Evolutionary conservation across 106 monocot genomes (phyloP), one percentile per base, ranked within the genome.

Genomic region (Iris macrosiphon): DNA sequence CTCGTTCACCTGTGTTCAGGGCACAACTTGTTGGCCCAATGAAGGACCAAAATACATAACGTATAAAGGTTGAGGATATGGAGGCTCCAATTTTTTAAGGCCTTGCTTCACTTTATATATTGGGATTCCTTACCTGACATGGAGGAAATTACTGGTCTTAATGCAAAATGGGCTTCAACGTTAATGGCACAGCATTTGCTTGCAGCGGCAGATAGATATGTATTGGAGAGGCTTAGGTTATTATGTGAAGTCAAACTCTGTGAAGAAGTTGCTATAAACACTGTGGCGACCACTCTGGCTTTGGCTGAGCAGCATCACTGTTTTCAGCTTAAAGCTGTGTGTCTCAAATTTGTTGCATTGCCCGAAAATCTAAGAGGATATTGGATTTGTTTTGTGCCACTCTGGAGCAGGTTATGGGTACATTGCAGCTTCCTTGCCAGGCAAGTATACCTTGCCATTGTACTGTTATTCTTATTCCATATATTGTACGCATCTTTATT

Each of bases 1-100:
- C 82, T 55, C 71, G 92, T n/a, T n/a, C n/a, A n/a, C n/a, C n/a
- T 59, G 92, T 92, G 15, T 92, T 92, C 67, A 86, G 79, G 60
- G 92, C 92, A 40, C 86, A 92, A 57, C 82, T 92, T 59, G 74
- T 82, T 67, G 92, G 92, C 55, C 82, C 92, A 35, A 86, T 92
- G 92, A 86, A 79, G 63, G 86, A 82, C 51, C 51, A 59, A 21
- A 66, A 76, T 52, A 74, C 79, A 53, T 26, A 66, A 20, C 66
- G 72, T 50, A 79, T 92, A 74, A 76, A 59, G 35, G 59, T 92
- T 34, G 82, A 86, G 45, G 92, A 92, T 54, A 82, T 86, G 70
- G 92, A 92, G 47, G 67, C 82, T 61, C 73, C 92, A 31, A 86
- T 82, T 82, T 92, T 92, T 45, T 72, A 92, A 71, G 71, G 71